A percentile compares a stretch with the other conserved stretches of the same genome.
phyloP scores from a whole-genome alignment of 106 monocot genomes.

The Iris macrosiphon region DNA sequence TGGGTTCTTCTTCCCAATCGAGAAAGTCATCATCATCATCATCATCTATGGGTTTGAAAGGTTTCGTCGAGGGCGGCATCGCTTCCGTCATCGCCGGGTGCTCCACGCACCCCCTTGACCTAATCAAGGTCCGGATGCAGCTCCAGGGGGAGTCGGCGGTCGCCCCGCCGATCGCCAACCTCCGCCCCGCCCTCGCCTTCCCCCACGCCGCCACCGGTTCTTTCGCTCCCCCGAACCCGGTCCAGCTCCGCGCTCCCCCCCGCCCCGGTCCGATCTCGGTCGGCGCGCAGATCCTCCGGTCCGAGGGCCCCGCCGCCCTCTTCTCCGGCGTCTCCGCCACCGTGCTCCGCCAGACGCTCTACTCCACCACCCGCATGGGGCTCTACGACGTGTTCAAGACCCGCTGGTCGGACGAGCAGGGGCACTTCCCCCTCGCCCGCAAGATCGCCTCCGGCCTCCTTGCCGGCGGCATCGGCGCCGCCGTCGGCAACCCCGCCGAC shows the following conservation, averaged over 20 bases:
- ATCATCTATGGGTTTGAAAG: constrained; percentile 52
- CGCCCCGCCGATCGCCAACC: constrained; percentile 10
- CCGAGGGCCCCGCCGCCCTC: constrained; percentile 46
- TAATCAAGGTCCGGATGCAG: constrained; percentile 83
- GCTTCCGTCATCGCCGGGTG: constrained; percentile 68
- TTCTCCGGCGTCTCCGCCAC: constrained; percentile 73
- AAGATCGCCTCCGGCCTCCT: constrained; percentile 65
- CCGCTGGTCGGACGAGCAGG: constrained; percentile 23
- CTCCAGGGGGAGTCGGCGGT: constrained; percentile 49
- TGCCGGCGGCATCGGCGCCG: constrained; percentile 57
- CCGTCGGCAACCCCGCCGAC: constrained; percentile 69
- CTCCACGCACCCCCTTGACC: constrained; percentile 77
- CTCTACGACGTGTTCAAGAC: constrained; percentile 65
- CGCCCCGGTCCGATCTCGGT: constrained; percentile 38
- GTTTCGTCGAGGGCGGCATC: constrained; percentile 72
- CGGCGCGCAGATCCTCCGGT: constrained; percentile 45
- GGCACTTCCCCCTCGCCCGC: constrained; percentile 36
- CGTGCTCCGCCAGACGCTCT: constrained; percentile 58
- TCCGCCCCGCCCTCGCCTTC: constrained; percentile 11
- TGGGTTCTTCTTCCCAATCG: neutral
- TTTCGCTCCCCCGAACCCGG: too few relatives aligned
- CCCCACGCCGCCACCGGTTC: neutral
- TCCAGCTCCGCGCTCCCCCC: neutral
- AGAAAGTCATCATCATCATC: neutral
- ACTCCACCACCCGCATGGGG: constrained; percentile 72